Evolutionary conservation across 305 asterid genomes (phyloP), one percentile per base, ranked within the genome.

Genomic region (Solanum hybrid): DNA sequence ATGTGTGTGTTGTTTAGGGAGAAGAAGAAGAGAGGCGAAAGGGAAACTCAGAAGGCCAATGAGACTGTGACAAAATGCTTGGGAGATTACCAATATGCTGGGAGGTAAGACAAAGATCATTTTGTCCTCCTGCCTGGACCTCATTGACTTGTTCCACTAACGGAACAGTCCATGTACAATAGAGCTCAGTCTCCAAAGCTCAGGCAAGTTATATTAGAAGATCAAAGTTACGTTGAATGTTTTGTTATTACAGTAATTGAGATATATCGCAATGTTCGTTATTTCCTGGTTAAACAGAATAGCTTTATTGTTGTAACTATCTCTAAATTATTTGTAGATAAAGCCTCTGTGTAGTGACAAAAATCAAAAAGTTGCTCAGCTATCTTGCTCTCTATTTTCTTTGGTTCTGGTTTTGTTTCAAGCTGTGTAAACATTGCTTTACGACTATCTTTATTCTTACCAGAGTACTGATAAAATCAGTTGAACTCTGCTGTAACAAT

Each of bases 11-110:
- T 36, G 27, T 89, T 32, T 89, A 94, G 96, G 96, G 96, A 94
- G 93, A 93, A 93, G 92, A 95, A 95, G 92, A 95, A 95, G 88
- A 91, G 91, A 90, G 95, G 93, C 90, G 98, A 95, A 91, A 92
- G 98, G 92, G 94, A 92, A 91, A 75, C 94, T 37, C 97, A 94
- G 88, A 95, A 95, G 88, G 93, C 97, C 72, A 93, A 90, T 71
- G 96, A 95, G 91, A 95, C 97, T 29, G 91, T 95, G 88, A 93
- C 91, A 60, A 95, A 91, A 86, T 92, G 88, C 86, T 40, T 87
- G 90, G 95, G 93, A 77, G 91, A 90, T 27, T 87, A 88, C 91
- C 92, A 90, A 90, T 85, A 88, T 19, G 92, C 92, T 27, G 91
- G 89, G 37, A 87, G 86, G 87, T 92, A 91, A 89, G 82, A 27